A percentile compares a stretch with the other conserved stretches of the same genome.
phyloP scores from a whole-genome alignment of 176 grass and related monocot species.

The Phoenix dactylifera region DNA sequence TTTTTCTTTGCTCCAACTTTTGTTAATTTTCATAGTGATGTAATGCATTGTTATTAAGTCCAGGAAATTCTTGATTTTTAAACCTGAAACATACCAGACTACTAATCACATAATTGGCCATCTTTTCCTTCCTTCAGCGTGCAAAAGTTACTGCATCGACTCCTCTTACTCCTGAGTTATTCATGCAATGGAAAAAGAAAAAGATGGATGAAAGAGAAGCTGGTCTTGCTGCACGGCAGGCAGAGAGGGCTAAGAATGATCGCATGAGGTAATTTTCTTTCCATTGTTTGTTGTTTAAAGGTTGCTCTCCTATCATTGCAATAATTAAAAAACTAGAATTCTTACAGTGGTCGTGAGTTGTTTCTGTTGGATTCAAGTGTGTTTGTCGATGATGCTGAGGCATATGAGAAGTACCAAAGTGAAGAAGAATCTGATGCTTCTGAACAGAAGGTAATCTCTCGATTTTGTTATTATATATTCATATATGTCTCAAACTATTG shows the following conservation, averaged over 20 bases:
- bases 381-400: slow-evolving; percentile 95
- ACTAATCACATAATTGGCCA: slow-evolving; percentile 13
- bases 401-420: slow-evolving; percentile 93
- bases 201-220: slow-evolving; percentile 86
- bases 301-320: not conserved
- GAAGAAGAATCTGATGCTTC: slow-evolving; percentile 36
- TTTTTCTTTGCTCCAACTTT: not conserved
- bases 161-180: slow-evolving; percentile 74
- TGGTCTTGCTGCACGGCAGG: slow-evolving; percentile 60
- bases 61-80: slow-evolving; percentile 3
- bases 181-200: slow-evolving; percentile 92
- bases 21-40: slow-evolving; percentile 4
- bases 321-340: slow-evolving; percentile 1
- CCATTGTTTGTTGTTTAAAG: slow-evolving; percentile 2
- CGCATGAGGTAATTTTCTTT: slow-evolving; percentile 75
- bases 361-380: slow-evolving; percentile 89
- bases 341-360: slow-evolving; percentile 90
- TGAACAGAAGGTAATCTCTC: slow-evolving; percentile 42
- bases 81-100: slow-evolving; percentile 2
- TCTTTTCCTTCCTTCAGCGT: slow-evolving; percentile 46
- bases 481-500: not conserved
- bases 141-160: slow-evolving; percentile 55
- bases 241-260: slow-evolving; percentile 95
- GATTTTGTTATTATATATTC: not conserved
- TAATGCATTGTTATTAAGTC: slow-evolving; percentile 1